Percentiles rank a stretch among this genome's conserved stretches.
phyloP scores from a whole-genome alignment of 2,329 filamentous ascomycete species.

The Xylariales sp. region DNA sequence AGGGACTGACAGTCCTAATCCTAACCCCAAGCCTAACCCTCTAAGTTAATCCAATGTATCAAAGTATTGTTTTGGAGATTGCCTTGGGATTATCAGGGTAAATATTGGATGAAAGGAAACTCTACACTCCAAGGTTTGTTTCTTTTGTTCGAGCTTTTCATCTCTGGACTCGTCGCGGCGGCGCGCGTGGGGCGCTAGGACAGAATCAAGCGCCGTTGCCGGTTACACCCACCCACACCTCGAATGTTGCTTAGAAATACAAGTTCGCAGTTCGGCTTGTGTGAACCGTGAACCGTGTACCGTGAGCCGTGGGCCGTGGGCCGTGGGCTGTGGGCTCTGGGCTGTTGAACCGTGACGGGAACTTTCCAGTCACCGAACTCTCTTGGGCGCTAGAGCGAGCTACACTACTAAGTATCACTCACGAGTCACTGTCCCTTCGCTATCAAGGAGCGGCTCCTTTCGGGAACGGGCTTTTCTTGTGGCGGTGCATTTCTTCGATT shows the following conservation, averaged over 20 bases:
- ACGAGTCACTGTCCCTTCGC: neutral
- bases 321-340: too few relatives aligned
- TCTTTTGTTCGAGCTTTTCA: slow-evolving; percentile 28
- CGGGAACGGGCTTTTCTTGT: slow-evolving; percentile 36
- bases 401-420: too few relatives aligned
- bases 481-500: slow-evolving; percentile 23
- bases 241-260: slow-evolving; percentile 50
- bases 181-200: slow-evolving; percentile 34
- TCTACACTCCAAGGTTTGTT: neutral
- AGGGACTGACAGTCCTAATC: too few relatives aligned
- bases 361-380: slow-evolving; percentile 10
- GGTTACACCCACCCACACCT: slow-evolving; percentile 40
- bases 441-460: slow-evolving; percentile 40
- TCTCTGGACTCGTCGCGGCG: slow-evolving; percentile 32
- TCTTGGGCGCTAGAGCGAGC: slow-evolving; percentile 22
- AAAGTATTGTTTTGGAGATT: too few relatives aligned
- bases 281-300: neutral
- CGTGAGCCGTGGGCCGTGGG: too few relatives aligned
- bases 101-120: slow-evolving; percentile 8
- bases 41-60: too few relatives aligned
- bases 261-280: slow-evolving; percentile 21
- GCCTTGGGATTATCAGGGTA: too few relatives aligned
- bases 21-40: too few relatives aligned
- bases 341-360: slow-evolving; percentile 3
- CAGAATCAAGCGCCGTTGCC: slow-evolving; percentile 36